Base-by-base conservation (phyloP, 768 basidiomycete genomes). In the Rhodocollybia butyracea region DNA sequence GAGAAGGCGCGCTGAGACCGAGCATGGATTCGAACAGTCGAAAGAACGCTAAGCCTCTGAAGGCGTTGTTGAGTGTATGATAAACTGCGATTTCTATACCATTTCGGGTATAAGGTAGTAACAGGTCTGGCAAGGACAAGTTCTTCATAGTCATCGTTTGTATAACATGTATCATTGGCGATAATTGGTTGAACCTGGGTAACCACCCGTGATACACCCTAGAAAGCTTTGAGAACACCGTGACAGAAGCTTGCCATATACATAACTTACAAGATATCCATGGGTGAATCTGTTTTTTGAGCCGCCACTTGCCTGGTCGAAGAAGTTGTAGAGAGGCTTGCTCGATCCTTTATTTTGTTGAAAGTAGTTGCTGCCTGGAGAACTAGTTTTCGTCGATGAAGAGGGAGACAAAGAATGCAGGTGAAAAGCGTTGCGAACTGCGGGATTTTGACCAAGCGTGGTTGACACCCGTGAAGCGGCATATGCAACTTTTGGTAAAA, bases 361-460 rank as follows among this genome's bases (percentile, higher is more conserved):
- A 19, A 53, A 53, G 31, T 53, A 53, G 39, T 53, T 53, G 51
- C 39, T 41, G 29, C 51, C 51, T 8, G 51, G 51, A 17, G 51
- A 41, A 26, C 7, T 42, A 39, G 39, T 39, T 34, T 53, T 43
- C 15, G 66, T 64, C 26, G 77, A 71, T 7, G 77, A 74, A 7
- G 80, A 71, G 10, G 73, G 68, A 40, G 80, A 76, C 2, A 80
- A 75, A 1, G 81, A 75, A 70, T 85, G 85, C 17, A 83, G 65
- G 65, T 90, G 86, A 54, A 91, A 78, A 53, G 88, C 91, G 78
- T 88, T 92, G 56, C 89, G 76, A 66, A 91, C 74, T 0, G 88
- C 81, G 58, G 85, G 77, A 4, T 78, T 78, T 67, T 88, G 88
- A 58, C 85, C 84, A 61, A 88, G 85, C 46, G 85, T 82, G 0